Conservation (phyloP, 2,329 filamentous ascomycete genomes). For the Cladophialophora immunda region DNA sequence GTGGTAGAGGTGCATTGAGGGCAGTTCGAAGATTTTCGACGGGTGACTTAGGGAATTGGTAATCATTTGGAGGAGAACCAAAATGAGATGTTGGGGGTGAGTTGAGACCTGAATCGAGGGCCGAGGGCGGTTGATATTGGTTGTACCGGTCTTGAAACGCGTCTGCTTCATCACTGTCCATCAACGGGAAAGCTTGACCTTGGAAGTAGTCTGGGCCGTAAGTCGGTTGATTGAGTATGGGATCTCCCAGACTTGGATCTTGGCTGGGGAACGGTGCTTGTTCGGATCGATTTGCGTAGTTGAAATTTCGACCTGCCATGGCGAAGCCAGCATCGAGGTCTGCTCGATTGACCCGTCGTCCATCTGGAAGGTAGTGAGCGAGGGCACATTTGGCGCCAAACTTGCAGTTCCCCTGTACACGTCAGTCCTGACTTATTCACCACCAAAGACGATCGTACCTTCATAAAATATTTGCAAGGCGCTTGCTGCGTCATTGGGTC, state of each 20-base stretch:
- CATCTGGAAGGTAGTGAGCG: conserved; percentile 93
- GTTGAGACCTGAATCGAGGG: conserved; percentile 66
- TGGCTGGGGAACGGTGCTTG: conserved; percentile 69
- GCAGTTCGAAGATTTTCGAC: conserved; percentile 75
- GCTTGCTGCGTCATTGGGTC: conserved; percentile 84
- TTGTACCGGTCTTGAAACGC: conserved; percentile 45
- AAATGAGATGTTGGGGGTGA: conserved; percentile 71
- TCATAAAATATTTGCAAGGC: conserved; percentile 97
- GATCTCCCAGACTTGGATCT: conserved; percentile 77
- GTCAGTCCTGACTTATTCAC: conserved; percentile 39
- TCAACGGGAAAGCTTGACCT: conserved; percentile 53
- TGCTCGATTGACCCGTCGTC: conserved; percentile 85
- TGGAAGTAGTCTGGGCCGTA: conserved; percentile 44
- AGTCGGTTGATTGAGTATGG: conserved; percentile 69
- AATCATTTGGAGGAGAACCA: conserved; percentile 82
- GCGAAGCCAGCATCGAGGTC: conserved; percentile 56
- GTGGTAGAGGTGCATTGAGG: conserved; percentile 88
- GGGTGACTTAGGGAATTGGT: conserved; percentile 82
- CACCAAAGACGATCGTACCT: conserved; percentile 66
- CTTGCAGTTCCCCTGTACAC: conserved; percentile 89
- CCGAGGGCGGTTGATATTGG: conserved; percentile 60
- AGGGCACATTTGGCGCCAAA: conserved; percentile 98
- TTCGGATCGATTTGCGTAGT: conserved; percentile 67
- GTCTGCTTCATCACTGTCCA: conserved; percentile 53
- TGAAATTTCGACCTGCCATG: conserved; percentile 49